Evolutionary conservation across 192 early-diverging fungal species (phyloP).

Genomic region (Globomyces pollinis-pini): DNA sequence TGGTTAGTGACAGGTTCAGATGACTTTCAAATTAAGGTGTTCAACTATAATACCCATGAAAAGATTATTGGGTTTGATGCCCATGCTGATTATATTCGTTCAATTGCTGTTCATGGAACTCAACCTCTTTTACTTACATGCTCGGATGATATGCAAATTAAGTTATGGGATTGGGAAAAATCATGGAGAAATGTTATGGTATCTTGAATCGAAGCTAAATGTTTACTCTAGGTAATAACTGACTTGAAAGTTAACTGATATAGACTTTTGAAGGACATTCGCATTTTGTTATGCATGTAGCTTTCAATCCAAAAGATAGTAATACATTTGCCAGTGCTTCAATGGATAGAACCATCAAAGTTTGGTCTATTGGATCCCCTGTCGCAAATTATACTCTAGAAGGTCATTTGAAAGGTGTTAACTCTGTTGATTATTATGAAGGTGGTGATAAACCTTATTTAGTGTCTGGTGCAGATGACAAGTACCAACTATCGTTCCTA

Average conservation of each 20-base stretch:
- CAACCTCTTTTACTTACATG: constrained; percentile 87
- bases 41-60: constrained; percentile 99
- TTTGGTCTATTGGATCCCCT: constrained; percentile 91
- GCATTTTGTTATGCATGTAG: constrained; percentile 44
- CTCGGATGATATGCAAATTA: constrained; percentile 96
- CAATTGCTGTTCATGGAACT: constrained; percentile 94
- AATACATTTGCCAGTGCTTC: constrained; percentile 99
- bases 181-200: constrained; percentile 93
- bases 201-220: constrained; percentile 5
- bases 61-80: constrained; percentile 94
- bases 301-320: constrained; percentile 78
- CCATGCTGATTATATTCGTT: constrained; percentile 94
- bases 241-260: background rate
- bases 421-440: constrained; percentile 96
- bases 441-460: constrained; percentile 97
- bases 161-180: constrained; percentile 99
- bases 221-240: too few species aligned
- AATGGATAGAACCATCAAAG: constrained; percentile 90
- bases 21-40: constrained; percentile 94
- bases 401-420: constrained; percentile 96
- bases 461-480: constrained; percentile 91
- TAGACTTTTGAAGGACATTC: constrained; percentile 95
- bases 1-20: constrained; percentile 95
- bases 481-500: constrained; percentile 42
- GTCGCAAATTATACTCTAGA: constrained; percentile 94